Evolutionary conservation across 176 grass and related monocot species (phyloP), one percentile per base, ranked within the genome.

Genomic region (Zea luxurians): DNA sequence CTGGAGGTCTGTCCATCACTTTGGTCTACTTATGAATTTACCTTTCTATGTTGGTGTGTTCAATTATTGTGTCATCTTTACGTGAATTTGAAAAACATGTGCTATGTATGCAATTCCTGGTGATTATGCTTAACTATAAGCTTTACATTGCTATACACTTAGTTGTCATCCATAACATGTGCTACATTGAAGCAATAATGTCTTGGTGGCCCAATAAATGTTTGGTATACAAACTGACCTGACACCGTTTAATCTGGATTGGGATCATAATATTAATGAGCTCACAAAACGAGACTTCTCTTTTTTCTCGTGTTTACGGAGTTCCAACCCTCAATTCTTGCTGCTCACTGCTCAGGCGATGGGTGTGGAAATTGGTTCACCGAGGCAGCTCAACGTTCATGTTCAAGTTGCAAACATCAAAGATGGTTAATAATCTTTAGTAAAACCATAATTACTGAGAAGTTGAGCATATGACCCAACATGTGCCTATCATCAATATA

Each of bases 1-100:
- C 13, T 77, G 75, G 82, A 77, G 82, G 82, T 84, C 37, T 50
- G 82, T 77, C 15, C 48, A 37, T 61, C 34, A 41, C 52, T 27
- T 27, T 27, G 27, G 27, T 27, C 27, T 27, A 27, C 27, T 27
- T 27, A 27, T 27, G 27, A 27, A 27, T 27, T 27, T 27, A 27
- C 27, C 27, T 27, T 27, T 27, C 27, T 27, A 27, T 27, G 27
- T 12, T 61, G 59, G 11, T 66, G 20, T 55, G 13, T 55, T 64
- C 60, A 55, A n/a, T n/a, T 10, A 42, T 45, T 66, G 13, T 66
- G 13, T 38, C 63, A 66, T 0, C 27, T 27, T 27, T 27, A 27
- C 27, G 1, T 40, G 36, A 16, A 73, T 13, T 61, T 74, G 2
- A 13, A 71, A 61, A 48, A 6, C 7, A 49, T 48, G 41, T 62